Percentiles rank a stretch among this genome's conserved stretches.
Evolutionary conservation across 1,284 basidiomycete genomes (phyloP).

Genomic region (Boletus calvinii): DNA sequence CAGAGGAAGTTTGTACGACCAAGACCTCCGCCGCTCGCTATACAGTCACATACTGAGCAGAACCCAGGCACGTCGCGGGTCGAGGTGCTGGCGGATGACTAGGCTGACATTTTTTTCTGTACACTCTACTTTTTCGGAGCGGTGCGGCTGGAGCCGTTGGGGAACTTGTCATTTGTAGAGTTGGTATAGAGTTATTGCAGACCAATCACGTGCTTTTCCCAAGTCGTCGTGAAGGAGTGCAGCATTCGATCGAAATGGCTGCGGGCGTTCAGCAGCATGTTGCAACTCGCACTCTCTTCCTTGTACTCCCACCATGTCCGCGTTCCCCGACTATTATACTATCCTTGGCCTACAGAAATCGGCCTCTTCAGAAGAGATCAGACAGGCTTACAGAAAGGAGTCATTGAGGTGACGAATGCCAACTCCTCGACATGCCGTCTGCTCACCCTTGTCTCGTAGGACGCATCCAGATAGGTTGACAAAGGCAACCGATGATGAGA

Average conservation of each 20-base stretch:
- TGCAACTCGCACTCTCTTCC: slow-evolving; percentile 4
- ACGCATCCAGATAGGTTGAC: slow-evolving; percentile 88
- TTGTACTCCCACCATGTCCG: slow-evolving; percentile 43
- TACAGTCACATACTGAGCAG: slow-evolving; percentile 16
- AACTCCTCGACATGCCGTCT: slow-evolving; percentile 7
- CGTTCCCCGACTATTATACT: slow-evolving; percentile 76
- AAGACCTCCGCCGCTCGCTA: slow-evolving; percentile 40
- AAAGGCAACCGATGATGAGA: slow-evolving; percentile 74
- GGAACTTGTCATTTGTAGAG: too few relatives aligned
- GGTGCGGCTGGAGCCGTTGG: slow-evolving; percentile 3
- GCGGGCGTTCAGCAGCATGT: slow-evolving; percentile 12
- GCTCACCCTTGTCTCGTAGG: slow-evolving; percentile 39
- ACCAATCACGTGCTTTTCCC: slow-evolving; percentile 5
- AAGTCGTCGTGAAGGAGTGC: neutral
- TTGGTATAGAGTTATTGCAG: neutral
- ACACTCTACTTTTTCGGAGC: neutral
- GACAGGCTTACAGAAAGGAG: slow-evolving; percentile 81
- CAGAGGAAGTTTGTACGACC: slow-evolving; percentile 45
- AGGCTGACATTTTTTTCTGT: slow-evolving; percentile 2
- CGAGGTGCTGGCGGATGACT: slow-evolving; percentile 24
- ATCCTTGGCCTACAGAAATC: slow-evolving; percentile 57
- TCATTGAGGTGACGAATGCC: slow-evolving; percentile 52
- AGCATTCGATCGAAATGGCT: slow-evolving; percentile 12
- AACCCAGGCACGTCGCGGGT: slow-evolving; percentile 6
- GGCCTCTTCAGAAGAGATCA: slow-evolving; percentile 72